Base-by-base conservation (phyloP, 2,329 filamentous ascomycete species). In the Fusarium proliferatum region DNA sequence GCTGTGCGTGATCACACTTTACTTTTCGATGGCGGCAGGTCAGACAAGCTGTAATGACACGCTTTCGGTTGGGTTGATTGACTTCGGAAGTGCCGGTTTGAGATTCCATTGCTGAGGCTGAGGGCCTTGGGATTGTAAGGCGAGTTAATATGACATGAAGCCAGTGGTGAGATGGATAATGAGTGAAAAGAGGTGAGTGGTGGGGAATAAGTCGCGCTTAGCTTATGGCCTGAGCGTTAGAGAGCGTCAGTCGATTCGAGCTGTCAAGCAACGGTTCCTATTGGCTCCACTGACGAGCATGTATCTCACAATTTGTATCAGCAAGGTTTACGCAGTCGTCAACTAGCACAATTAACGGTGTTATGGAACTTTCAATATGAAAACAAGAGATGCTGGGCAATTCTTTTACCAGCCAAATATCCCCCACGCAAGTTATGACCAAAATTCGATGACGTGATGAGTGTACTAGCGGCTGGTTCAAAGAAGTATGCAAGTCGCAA, bases 1-100 rank as follows among this genome's bases (percentile, higher is more conserved):
- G 58, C 9, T 55, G 58, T n/a, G 6, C 23, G 19, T 61, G 58
- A 42, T 61, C 58, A 36, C 58, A 61, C 48, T 61, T 61, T 30
- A 61, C 58, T 13, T 61, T 61, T 4, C 58, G 28, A 42, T 26
- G 48, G 21, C 48, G 58, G 10, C 58, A 61, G 1, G 58, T 61
- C n/a, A 61, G 36, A 30, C 58, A 61, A 9, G 58, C 58, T 9
- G 58, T 55, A 4, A 61, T 55, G 15, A 16, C 17, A 34, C 58
- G 58, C 19, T 55, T 53, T 15, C 58, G 28, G 3, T 21, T 41
- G 33, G 28, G 2, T 34, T 42, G 46, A 10, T 21, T 34, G 17
- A 13, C n/a, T 6, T 55, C 36, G n/a, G 28, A 26, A 34, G 38
- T 36, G 10, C 36, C 19, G n/a, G 46, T 1, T 3, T 55, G 48